Percentiles rank a stretch among this genome's conserved stretches.
These are phyloP conservation scores for Ogataea ganodermae DNA, from an alignment of 805 yeast genomes.

Conservation along the genomic window DNA sequence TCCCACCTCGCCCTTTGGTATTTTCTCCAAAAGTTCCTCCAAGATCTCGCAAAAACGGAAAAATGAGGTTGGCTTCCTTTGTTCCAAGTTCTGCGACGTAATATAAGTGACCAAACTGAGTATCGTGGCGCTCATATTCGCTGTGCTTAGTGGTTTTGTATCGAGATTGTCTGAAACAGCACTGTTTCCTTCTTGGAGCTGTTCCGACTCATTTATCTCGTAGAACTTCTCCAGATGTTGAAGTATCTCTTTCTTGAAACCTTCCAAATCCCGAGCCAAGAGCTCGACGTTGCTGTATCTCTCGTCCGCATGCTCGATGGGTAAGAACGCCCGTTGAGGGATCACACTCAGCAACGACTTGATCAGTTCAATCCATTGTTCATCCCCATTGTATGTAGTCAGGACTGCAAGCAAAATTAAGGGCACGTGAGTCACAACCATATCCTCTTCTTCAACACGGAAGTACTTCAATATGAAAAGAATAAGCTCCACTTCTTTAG, in stretches of 20 bases:
- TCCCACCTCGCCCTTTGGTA: slow-evolving; percentile 41
- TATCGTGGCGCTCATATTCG: slow-evolving; percentile 46
- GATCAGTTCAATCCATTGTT: slow-evolving; percentile 43
- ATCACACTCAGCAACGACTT: slow-evolving; percentile 50
- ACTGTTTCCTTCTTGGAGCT: slow-evolving; percentile 1
- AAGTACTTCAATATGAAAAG: slow-evolving; percentile 63
- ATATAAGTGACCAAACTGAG: slow-evolving; percentile 35
- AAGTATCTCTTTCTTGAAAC: slow-evolving; percentile 13
- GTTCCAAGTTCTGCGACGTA: slow-evolving; percentile 15
- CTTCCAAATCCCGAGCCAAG: slow-evolving; percentile 13
- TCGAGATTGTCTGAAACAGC: background rate
- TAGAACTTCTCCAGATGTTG: slow-evolving; percentile 23
- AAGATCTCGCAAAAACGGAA: slow-evolving; percentile 39
- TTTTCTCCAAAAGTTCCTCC: slow-evolving; percentile 41
- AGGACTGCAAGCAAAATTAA: slow-evolving; percentile 56
- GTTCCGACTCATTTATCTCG: slow-evolving; percentile 6
- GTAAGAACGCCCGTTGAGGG: slow-evolving; percentile 65
- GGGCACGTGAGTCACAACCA: slow-evolving; percentile 76
- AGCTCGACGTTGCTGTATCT: slow-evolving; percentile 11
- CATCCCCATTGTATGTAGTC: slow-evolving; percentile 27
- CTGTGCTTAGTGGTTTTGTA: slow-evolving; percentile 31
- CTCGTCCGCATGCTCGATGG: slow-evolving; percentile 46
- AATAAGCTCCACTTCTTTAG: slow-evolving; percentile 48
- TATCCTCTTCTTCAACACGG: slow-evolving; percentile 84
- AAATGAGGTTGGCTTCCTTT: slow-evolving; percentile 24